Percentiles rank a stretch among this genome's conserved stretches.
These are phyloP conservation scores for Scolecobasidium constrictum DNA, from an alignment of 2,329 filamentous ascomycete species.

Conservation along the genomic window DNA sequence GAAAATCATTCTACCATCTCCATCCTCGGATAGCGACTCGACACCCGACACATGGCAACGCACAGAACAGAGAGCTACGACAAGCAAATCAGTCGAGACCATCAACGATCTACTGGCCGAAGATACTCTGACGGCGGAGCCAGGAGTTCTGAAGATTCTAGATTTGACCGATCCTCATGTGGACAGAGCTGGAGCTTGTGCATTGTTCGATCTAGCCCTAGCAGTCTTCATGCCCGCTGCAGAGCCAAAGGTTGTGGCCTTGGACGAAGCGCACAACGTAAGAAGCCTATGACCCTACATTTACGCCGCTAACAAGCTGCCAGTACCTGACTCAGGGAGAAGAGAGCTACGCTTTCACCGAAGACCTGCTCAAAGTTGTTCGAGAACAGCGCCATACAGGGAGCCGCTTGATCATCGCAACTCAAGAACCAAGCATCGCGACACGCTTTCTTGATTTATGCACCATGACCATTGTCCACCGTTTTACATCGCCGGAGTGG, in stretches of 20 bases:
- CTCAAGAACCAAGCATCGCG: slow-evolving; percentile 66
- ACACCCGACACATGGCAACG: too few relatives aligned
- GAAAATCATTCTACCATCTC: too few relatives aligned
- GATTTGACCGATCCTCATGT: slow-evolving; percentile 67
- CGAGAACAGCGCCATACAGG: slow-evolving; percentile 61
- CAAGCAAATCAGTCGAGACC: slow-evolving; percentile 9
- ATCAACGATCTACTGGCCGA: too few relatives aligned
- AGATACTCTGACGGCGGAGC: slow-evolving; percentile 18
- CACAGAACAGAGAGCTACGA: slow-evolving; percentile 17
- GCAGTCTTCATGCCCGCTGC: slow-evolving; percentile 48
- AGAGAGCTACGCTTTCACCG: slow-evolving; percentile 48
- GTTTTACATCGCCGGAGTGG: slow-evolving; percentile 60
- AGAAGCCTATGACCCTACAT: background rate
- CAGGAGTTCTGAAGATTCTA: slow-evolving; percentile 51
- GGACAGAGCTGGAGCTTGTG: slow-evolving; percentile 54
- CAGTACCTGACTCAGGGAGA: slow-evolving; percentile 28
- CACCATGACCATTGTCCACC: slow-evolving; percentile 60
- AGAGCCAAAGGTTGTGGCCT: slow-evolving; percentile 48
- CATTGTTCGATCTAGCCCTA: slow-evolving; percentile 62
- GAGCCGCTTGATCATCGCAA: slow-evolving; percentile 58
- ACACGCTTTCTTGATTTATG: slow-evolving; percentile 60
- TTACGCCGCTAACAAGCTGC: background rate
- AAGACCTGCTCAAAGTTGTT: slow-evolving; percentile 51
- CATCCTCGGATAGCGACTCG: too few relatives aligned
- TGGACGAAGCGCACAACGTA: slow-evolving; percentile 71